Base-by-base conservation (phyloP, 768 basidiomycete species). In the Ramaria rubella region DNA sequence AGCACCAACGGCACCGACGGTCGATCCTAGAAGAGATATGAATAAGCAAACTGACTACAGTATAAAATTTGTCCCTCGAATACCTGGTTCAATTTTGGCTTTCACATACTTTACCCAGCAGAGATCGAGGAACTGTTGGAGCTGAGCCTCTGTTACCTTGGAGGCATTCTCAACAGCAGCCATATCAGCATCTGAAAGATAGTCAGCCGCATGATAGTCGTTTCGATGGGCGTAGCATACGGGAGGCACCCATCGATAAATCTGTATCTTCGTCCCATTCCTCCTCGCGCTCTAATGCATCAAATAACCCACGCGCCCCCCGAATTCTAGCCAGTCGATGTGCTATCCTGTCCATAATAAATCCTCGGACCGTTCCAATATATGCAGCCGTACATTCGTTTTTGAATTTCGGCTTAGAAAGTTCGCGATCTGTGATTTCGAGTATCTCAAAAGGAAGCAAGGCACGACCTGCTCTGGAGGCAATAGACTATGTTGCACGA, bases 1-100 rank as follows among this genome's bases (percentile, higher is more conserved):
- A 5, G 96, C 96, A 4, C 95, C 96, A 40, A 99, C 93, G 29
- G 96, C 96, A 27, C 96, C 96, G 19, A 99, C 96, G 19, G 96
- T 98, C 0, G 95, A 97, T 9, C 94, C 94, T 91, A 8, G 6
- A 33, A 15, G 21, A 23, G n/a, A 30, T 12, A 33, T 26, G 34
- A 38, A 14, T 19, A 57, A 48, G 11, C n/a, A 42, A n/a, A 42
- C n/a, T 21, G 8, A 40, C 38, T 14, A 42, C 14, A 21, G 40
- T 21, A 57, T 19, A 21, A 24, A 49, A 29, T 44, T 2, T 15
- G 2, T 3, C 12, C 55, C 33, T 2, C 19, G 21, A 66, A 38
- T 52, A 87, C 91, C 91, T 57, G 96, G 96, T 72, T 98, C 96
- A 61, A 98, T 95, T 64, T 94, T 90, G 7, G 96, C 93, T 69